phyloP scores from a whole-genome alignment of 495 filamentous ascomycete species.

The Penicillium alfredii region DNA sequence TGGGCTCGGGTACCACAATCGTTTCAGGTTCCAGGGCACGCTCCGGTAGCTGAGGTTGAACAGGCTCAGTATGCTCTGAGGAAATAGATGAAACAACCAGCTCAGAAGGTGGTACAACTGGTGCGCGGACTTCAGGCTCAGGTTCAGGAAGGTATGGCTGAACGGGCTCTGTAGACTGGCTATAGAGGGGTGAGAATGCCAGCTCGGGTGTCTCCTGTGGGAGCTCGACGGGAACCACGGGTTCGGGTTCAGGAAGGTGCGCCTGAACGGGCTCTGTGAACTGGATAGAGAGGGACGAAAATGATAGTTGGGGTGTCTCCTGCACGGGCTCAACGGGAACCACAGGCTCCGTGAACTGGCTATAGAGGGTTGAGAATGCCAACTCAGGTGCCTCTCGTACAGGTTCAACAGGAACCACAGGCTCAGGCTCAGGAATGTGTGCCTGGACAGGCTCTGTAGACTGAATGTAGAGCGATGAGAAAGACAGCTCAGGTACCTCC shows the following conservation, averaged over 20 bases:
- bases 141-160: constrained; percentile 14
- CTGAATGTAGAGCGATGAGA: constrained; percentile 22
- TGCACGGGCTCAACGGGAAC: too few species aligned
- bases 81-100: constrained; percentile 46
- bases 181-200: constrained; percentile 20
- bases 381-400: constrained; percentile 21
- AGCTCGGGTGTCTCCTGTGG: constrained; percentile 20
- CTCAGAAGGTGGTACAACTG: constrained; percentile 15
- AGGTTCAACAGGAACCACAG: constrained; percentile 7
- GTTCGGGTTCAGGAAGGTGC: constrained; percentile 17
- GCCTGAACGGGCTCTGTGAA: constrained; percentile 27
- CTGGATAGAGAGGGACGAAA: constrained; percentile 31
- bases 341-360: constrained; percentile 21
- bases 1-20: constrained; percentile 19
- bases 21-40: constrained; percentile 20
- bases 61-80: constrained; percentile 46
- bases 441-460: constrained; percentile 19
- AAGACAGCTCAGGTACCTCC: constrained; percentile 18
- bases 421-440: constrained; percentile 16
- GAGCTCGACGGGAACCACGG: constrained; percentile 7
- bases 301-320: constrained; percentile 16
- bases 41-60: constrained; percentile 25
- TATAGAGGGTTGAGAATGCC: constrained; percentile 20
- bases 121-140: constrained; percentile 6
- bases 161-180: constrained; percentile 19